Conservation (phyloP, 1,139 yeast species). For the Petasospora rhodanensis region DNA sequence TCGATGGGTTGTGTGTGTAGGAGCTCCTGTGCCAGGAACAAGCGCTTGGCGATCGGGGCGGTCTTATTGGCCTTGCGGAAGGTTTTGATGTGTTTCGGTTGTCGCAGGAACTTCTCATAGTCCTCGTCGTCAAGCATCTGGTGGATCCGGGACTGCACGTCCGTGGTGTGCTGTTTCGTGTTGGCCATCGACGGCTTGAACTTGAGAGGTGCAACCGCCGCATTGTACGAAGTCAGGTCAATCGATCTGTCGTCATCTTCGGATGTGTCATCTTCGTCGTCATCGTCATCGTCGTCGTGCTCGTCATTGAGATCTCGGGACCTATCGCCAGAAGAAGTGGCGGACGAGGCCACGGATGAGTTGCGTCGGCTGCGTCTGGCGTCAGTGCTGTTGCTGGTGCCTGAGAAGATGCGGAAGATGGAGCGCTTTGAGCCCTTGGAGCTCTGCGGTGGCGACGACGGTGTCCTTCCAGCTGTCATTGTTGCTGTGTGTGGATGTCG, state of each 20-base stretch:
- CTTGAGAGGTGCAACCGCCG: conserved; percentile 25
- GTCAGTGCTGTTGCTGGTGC: no score
- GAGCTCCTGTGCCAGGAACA: conserved; percentile 82
- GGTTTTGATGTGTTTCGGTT: conserved; percentile 52
- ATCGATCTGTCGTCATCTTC: conserved; percentile 17
- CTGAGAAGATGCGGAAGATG: conserved; percentile 10
- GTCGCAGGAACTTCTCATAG: conserved; percentile 35
- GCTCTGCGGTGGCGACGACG: no score
- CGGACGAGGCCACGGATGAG: no score
- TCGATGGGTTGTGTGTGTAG: conserved; percentile 22
- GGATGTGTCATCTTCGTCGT: conserved; percentile 14
- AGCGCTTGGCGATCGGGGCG: conserved; percentile 44
- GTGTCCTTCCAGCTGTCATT: no score
- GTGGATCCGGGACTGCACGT: conserved; percentile 13
- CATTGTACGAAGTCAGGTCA: conserved; percentile 21
- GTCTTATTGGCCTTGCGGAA: conserved; percentile 42
- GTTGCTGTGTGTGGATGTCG: not conserved
- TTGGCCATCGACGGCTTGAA: conserved; percentile 14
- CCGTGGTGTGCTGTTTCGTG: not conserved
- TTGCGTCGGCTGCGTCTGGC: no score
- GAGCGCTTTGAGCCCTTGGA: no score
- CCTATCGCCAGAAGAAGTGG: no score
- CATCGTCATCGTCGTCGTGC: no score
- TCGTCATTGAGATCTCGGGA: no score
- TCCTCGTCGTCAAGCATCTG: conserved; percentile 28